Evolutionary conservation across 176 grass and related monocot genomes (phyloP).

Genomic region (Rhynchospora tenuis): DNA sequence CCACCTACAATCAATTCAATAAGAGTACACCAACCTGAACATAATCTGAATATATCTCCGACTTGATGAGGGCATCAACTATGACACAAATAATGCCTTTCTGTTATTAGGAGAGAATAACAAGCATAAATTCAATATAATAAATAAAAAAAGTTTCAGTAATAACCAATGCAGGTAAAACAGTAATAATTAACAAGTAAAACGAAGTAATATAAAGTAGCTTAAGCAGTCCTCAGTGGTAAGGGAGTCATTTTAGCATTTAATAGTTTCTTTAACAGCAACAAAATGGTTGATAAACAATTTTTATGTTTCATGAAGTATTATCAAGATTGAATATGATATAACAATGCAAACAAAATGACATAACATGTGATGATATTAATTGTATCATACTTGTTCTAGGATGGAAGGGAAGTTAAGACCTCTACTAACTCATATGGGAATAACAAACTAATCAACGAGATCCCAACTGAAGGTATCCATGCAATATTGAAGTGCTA

Average conservation of each 20-base stretch:
- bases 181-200: background rate
- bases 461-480: background rate
- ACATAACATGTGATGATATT: background rate
- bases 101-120: constrained; percentile 20
- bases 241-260: background rate
- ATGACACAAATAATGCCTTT: constrained; percentile 52
- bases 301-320: background rate
- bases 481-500: background rate
- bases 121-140: background rate
- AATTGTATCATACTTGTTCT: background rate
- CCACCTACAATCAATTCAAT: background rate
- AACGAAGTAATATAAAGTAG: background rate
- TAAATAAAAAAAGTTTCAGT: too few species aligned
- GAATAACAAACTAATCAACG: background rate
- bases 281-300: background rate
- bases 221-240: background rate
- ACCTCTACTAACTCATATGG: background rate
- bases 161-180: too few species aligned
- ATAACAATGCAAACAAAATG: background rate
- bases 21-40: constrained; percentile 58
- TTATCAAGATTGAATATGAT: background rate
- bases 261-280: background rate
- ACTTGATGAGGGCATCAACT: constrained; percentile 73
- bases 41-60: constrained; percentile 83
- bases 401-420: background rate